Evolutionary conservation across 352 stramenopile genomes (phyloP).

Genomic region (Lagenidium giganteum): DNA sequence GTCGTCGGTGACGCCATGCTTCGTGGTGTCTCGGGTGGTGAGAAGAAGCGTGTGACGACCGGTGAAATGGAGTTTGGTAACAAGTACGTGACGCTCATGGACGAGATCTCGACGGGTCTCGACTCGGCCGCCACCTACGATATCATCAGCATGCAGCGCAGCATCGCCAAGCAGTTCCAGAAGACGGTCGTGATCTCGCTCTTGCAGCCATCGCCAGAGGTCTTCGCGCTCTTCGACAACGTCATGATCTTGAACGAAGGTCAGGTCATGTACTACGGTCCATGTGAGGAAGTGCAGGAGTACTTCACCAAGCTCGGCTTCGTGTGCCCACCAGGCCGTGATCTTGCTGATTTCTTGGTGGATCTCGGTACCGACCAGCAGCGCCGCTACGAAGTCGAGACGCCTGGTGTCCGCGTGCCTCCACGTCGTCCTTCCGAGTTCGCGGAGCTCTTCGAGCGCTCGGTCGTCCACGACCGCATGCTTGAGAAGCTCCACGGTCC

Average conservation of each 20-base stretch:
- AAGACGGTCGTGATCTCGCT: constrained; percentile 26
- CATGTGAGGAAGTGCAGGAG: constrained; percentile 9
- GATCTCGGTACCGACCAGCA: constrained; percentile 19
- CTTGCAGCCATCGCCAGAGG: constrained; percentile 21
- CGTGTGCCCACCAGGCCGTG: constrained; percentile 11
- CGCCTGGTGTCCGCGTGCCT: neutral
- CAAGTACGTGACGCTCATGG: constrained; percentile 68
- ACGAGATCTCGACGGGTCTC: constrained; percentile 91
- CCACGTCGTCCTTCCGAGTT: constrained; percentile 14
- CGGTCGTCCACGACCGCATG: constrained; percentile 10
- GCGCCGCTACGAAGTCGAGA: constrained; percentile 8
- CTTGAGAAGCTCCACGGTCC: constrained; percentile 77
- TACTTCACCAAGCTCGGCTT: constrained; percentile 22
- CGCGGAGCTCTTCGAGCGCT: constrained; percentile 16
- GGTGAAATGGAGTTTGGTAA: constrained; percentile 69
- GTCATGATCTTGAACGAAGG: constrained; percentile 17
- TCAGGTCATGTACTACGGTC: constrained; percentile 21
- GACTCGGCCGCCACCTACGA: constrained; percentile 88
- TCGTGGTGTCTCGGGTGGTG: constrained; percentile 36
- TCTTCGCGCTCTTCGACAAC: constrained; percentile 23
- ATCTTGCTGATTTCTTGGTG: constrained; percentile 20
- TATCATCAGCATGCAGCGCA: constrained; percentile 64
- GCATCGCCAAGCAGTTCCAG: constrained; percentile 22
- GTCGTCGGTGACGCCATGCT: constrained; percentile 37
- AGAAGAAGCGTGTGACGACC: constrained; percentile 38